These are phyloP conservation scores for Decorospora gaudefroyi DNA, from an alignment of 2,329 filamentous ascomycete species.

Conservation along the genomic window DNA sequence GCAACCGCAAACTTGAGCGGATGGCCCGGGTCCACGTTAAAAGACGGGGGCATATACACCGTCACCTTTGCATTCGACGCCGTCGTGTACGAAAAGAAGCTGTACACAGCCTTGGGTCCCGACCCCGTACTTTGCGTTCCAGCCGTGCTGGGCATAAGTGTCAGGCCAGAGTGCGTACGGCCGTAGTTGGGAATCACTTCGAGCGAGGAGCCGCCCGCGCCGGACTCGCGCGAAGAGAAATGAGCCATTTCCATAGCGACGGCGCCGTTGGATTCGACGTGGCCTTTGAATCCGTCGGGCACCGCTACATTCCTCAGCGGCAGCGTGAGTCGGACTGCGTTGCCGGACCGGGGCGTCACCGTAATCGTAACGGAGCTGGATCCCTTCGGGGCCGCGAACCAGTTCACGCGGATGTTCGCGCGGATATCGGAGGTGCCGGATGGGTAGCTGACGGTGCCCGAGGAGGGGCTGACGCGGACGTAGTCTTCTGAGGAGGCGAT, in stretches of 20 bases:
- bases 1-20: constrained; percentile 55
- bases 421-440: constrained; percentile 32
- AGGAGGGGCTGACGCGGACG: constrained; percentile 22
- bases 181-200: constrained; percentile 33
- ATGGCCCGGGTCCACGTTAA: constrained; percentile 55
- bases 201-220: constrained; percentile 4
- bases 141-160: constrained; percentile 21
- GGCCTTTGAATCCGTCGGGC: constrained; percentile 26
- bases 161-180: constrained; percentile 31
- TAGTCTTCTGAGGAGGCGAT: constrained; percentile 25
- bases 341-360: constrained; percentile 26
- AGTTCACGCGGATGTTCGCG: constrained; percentile 29
- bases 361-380: constrained; percentile 20
- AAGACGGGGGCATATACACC: constrained; percentile 46
- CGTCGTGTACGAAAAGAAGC: constrained; percentile 23
- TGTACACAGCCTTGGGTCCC: constrained; percentile 24
- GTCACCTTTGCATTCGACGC: constrained; percentile 29
- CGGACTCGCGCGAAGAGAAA: constrained; percentile 17
- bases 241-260: constrained; percentile 29
- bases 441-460: constrained; percentile 31
- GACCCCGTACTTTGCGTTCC: constrained; percentile 21
- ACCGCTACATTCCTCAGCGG: constrained; percentile 23
- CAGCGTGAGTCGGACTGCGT: constrained; percentile 22
- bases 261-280: constrained; percentile 27
- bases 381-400: constrained; percentile 25